A percentile compares a stretch with the other conserved stretches of the same genome.
These are phyloP conservation scores for Rhizomucor pusillus DNA, from an alignment of 371 early-diverging fungal genomes.

Conservation along the genomic window DNA sequence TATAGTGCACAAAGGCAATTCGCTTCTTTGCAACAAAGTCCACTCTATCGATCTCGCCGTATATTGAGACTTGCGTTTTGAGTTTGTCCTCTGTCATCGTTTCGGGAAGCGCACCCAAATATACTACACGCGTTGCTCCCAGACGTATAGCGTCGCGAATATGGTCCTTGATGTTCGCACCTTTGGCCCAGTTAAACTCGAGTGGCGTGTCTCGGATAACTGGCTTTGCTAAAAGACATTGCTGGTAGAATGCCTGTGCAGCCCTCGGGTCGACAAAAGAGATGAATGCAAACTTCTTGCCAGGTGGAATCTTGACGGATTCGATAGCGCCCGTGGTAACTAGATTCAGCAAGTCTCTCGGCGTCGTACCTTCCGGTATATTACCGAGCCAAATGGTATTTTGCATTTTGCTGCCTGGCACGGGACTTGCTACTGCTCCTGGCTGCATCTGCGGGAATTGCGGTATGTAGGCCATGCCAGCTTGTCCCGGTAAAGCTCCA, in stretches of 20 bases:
- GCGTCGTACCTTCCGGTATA: slow-evolving; percentile 55
- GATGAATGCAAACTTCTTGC: slow-evolving; percentile 78
- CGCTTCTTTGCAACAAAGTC: slow-evolving; percentile 66
- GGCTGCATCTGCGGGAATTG: not conserved
- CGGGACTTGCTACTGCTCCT: not conserved
- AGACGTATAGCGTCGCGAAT: slow-evolving; percentile 55
- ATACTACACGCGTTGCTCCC: slow-evolving; percentile 79
- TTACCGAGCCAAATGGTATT: slow-evolving; percentile 84
- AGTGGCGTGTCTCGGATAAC: slow-evolving; percentile 51
- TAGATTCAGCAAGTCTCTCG: slow-evolving; percentile 69
- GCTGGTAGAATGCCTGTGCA: slow-evolving; percentile 58
- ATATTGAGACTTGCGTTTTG: slow-evolving; percentile 52
- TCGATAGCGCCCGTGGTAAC: slow-evolving; percentile 76
- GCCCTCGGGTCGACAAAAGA: slow-evolving; percentile 69
- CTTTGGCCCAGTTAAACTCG: slow-evolving; percentile 81
- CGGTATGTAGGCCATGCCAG: not conserved
- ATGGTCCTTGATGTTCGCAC: slow-evolving; percentile 49
- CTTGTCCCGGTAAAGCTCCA: slow-evolving; percentile 8
- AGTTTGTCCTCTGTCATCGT: slow-evolving; percentile 50
- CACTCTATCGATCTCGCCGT: slow-evolving; percentile 72
- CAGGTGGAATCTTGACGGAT: slow-evolving; percentile 65
- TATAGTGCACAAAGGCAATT: slow-evolving; percentile 83
- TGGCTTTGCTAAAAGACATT: slow-evolving; percentile 35
- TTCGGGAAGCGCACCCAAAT: slow-evolving; percentile 66
- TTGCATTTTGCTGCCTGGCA: slow-evolving; percentile 1